Percentiles rank a stretch among this genome's conserved stretches.
Evolutionary conservation across 1,139 yeast genomes (phyloP).

Genomic region (Yamadazyma triangularis): DNA sequence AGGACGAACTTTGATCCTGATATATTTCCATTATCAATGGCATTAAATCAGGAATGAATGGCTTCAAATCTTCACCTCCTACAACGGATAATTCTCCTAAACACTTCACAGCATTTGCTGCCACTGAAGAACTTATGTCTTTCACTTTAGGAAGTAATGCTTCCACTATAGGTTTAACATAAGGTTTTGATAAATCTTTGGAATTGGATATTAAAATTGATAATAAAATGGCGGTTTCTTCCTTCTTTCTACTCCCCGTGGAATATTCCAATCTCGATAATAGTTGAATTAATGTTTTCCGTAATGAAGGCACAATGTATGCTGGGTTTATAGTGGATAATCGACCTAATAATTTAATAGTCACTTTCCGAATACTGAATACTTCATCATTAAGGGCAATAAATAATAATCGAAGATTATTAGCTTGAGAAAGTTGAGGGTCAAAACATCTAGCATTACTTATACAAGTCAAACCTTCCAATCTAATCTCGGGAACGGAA

Average conservation of each 20-base stretch:
- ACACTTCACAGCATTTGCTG: constrained; percentile 83
- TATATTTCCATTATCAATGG: constrained; percentile 82
- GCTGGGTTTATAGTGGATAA: constrained; percentile 89
- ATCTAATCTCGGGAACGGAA: constrained; percentile 75
- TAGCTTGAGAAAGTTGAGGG: constrained; percentile 92
- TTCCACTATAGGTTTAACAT: constrained; percentile 83
- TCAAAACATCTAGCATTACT: constrained; percentile 66
- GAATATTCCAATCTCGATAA: constrained; percentile 84
- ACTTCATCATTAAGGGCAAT: constrained; percentile 91
- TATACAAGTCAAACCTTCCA: constrained; percentile 70
- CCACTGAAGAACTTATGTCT: constrained; percentile 72
- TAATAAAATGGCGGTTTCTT: constrained; percentile 78
- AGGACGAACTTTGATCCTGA: constrained; percentile 85
- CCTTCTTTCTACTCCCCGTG: constrained; percentile 69
- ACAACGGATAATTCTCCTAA: constrained; percentile 86
- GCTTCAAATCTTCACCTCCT: constrained; percentile 79
- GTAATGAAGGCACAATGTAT: constrained; percentile 84
- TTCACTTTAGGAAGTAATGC: constrained; percentile 74
- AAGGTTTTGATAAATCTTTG: constrained; percentile 78
- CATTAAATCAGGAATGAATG: constrained; percentile 74
- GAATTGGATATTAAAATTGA: constrained; percentile 75
- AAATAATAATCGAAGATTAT: constrained; percentile 76
- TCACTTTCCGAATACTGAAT: constrained; percentile 77
- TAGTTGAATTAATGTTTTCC: constrained; percentile 82
- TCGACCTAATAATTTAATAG: constrained; percentile 78